Conservation (phyloP, 2,329 filamentous ascomycete species). For the Trichoderma sp. region DNA sequence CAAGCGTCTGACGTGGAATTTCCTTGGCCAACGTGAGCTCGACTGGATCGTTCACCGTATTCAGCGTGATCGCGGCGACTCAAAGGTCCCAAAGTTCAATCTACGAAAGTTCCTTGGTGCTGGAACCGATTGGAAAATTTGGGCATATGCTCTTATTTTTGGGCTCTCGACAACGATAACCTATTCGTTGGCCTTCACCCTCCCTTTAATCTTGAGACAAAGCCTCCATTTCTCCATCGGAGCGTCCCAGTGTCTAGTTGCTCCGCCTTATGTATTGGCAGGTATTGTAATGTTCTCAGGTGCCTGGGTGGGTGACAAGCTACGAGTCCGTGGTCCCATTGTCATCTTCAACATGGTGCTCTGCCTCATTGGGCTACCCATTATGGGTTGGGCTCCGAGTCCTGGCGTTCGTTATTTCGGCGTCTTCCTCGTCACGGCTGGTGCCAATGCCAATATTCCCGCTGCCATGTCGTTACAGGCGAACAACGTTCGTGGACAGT, state of each 20-base stretch:
- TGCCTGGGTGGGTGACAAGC: conserved; percentile 67
- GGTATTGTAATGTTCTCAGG: conserved; percentile 62
- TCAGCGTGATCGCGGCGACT: conserved; percentile 59
- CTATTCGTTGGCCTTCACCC: conserved; percentile 77
- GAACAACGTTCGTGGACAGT: conserved; percentile 86
- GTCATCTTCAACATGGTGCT: conserved; percentile 66
- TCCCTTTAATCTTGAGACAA: conserved; percentile 69
- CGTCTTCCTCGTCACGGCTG: conserved; percentile 74
- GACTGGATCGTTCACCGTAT: conserved; percentile 57
- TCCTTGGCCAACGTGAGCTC: conserved; percentile 53
- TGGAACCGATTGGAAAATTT: conserved; percentile 58
- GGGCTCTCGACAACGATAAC: conserved; percentile 59
- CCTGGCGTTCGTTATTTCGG: conserved; percentile 68
- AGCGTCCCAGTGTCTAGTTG: conserved; percentile 68
- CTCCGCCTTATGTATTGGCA: conserved; percentile 68
- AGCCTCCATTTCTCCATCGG: conserved; percentile 66
- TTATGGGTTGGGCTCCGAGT: conserved; percentile 67
- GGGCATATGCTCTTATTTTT: conserved; percentile 54
- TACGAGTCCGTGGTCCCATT: conserved; percentile 65
- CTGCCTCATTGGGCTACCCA: conserved; percentile 67
- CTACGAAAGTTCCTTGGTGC: conserved; percentile 48
- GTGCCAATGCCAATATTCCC: conserved; percentile 76
- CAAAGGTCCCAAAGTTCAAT: conserved; percentile 54
- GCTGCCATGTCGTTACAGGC: conserved; percentile 77
- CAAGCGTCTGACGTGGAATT: conserved; percentile 51